phyloP scores from a whole-genome alignment of 164 flowering plant genomes.

The Amborella trichopoda region DNA sequence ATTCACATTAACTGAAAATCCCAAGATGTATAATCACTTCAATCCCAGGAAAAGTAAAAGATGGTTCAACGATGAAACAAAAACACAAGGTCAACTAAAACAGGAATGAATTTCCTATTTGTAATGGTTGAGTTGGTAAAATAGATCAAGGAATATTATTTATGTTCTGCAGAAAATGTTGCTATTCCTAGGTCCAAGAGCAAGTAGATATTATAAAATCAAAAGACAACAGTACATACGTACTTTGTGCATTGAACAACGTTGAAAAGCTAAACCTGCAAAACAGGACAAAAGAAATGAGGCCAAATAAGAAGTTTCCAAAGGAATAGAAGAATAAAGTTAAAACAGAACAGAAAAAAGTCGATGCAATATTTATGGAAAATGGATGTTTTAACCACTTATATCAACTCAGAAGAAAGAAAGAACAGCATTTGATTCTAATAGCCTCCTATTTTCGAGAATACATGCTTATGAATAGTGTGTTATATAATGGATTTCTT shows the following conservation, averaged over 20 bases:
- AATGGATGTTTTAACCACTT: too few species aligned
- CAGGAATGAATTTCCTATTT: not conserved
- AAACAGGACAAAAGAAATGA: not conserved
- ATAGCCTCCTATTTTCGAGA: too few species aligned
- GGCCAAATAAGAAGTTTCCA: not conserved
- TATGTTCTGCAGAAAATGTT: not conserved
- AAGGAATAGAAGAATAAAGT: too few species aligned
- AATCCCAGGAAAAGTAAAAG: too few species aligned
- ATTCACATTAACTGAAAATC: too few species aligned
- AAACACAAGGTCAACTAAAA: not conserved
- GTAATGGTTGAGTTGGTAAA: not conserved
- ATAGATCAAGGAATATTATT: not conserved
- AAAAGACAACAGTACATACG: slow-evolving; percentile 16
- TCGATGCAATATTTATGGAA: too few species aligned
- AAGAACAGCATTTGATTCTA: too few species aligned
- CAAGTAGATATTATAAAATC: not conserved
- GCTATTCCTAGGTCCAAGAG: not conserved
- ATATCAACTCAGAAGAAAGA: too few species aligned
- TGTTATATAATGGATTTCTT: too few species aligned
- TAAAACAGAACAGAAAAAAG: too few species aligned
- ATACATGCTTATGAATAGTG: too few species aligned
- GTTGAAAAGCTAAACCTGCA: slow-evolving; percentile 91
- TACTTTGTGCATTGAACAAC: slow-evolving; percentile 59
- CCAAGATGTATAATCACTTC: too few species aligned
- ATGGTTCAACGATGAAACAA: not conserved